Percentiles rank a stretch among this genome's conserved stretches.
Conservation (phyloP, 768 basidiomycete genomes). For the Kwoniella mangroviensis region DNA sequence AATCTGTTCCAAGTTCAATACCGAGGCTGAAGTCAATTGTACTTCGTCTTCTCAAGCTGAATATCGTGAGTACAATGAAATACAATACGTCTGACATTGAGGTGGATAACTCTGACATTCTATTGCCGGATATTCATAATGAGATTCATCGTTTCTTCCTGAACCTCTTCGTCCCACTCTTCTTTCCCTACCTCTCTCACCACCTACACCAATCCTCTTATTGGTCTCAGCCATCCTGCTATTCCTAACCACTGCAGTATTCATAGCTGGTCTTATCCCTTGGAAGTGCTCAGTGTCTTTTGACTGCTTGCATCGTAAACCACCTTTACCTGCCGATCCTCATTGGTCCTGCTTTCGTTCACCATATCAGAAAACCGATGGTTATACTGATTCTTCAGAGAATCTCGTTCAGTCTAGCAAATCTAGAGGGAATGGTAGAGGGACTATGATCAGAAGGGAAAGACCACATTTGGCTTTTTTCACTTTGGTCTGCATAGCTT, state of each 20-base stretch:
- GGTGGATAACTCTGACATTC: neutral
- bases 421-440: neutral
- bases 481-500: neutral
- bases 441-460: too few relatives aligned
- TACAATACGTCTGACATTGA: too few relatives aligned
- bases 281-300: conserved; percentile 1
- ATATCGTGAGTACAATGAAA: conserved; percentile 7
- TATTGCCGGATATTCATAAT: too few relatives aligned
- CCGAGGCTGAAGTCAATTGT: conserved; percentile 1
- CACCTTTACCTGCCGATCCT: neutral
- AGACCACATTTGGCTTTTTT: conserved; percentile 4
- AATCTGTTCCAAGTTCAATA: neutral
- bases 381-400: too few relatives aligned
- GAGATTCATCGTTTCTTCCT: neutral
- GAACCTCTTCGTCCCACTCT: neutral
- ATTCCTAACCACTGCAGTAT: conserved; percentile 4
- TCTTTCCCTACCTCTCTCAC: conserved; percentile 1
- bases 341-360: neutral
- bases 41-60: conserved; percentile 12
- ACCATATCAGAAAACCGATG: neutral
- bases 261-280: conserved; percentile 1
- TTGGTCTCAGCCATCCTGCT: conserved; percentile 5
- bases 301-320: neutral
- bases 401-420: neutral
- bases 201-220: conserved; percentile 17